A percentile compares a stretch with the other conserved stretches of the same genome.
phyloP scores from a whole-genome alignment of 2,329 filamentous ascomycete genomes.

The Fusarium duplospermum region DNA sequence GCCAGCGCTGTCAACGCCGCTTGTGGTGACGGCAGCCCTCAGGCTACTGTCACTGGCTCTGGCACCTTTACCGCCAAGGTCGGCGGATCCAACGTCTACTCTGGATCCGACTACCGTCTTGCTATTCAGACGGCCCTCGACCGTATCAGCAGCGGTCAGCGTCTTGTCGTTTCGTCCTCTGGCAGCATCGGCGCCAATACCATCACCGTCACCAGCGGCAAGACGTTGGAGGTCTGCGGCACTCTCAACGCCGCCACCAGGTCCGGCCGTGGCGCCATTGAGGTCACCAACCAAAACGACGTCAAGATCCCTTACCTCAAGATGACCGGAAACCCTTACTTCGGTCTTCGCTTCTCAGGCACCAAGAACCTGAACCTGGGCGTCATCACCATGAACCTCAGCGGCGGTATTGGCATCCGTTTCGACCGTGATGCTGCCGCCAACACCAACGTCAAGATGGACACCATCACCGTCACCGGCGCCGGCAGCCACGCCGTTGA shows the following conservation, averaged over 20 bases:
- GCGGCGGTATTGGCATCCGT: constrained; percentile 65
- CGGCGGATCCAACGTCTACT: constrained; percentile 60
- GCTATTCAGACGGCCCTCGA: constrained; percentile 67
- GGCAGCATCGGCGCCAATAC: constrained; percentile 66
- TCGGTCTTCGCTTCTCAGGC: constrained; percentile 66
- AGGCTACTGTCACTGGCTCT: constrained; percentile 61
- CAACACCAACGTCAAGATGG: constrained; percentile 66
- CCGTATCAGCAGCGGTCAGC: constrained; percentile 62
- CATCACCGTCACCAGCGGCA: constrained; percentile 62
- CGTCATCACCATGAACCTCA: constrained; percentile 65
- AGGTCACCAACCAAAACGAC: constrained; percentile 59
- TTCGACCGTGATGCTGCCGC: constrained; percentile 66
- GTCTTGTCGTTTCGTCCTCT: constrained; percentile 64
- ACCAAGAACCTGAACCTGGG: constrained; percentile 60
- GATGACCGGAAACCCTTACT: constrained; percentile 69
- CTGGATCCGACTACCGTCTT: constrained; percentile 63
- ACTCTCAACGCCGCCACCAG: constrained; percentile 61
- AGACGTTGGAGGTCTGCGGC: constrained; percentile 69
- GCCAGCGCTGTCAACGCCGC: constrained; percentile 54
- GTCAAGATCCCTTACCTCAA: constrained; percentile 67
- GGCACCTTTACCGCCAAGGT: constrained; percentile 58
- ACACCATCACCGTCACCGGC: constrained; percentile 61
- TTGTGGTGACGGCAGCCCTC: constrained; percentile 60
- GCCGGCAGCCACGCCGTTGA: constrained; percentile 68
- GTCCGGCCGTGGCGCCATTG: constrained; percentile 64